phyloP scores from a whole-genome alignment of 306 rosid species.

The Castanopsis chinensis region DNA sequence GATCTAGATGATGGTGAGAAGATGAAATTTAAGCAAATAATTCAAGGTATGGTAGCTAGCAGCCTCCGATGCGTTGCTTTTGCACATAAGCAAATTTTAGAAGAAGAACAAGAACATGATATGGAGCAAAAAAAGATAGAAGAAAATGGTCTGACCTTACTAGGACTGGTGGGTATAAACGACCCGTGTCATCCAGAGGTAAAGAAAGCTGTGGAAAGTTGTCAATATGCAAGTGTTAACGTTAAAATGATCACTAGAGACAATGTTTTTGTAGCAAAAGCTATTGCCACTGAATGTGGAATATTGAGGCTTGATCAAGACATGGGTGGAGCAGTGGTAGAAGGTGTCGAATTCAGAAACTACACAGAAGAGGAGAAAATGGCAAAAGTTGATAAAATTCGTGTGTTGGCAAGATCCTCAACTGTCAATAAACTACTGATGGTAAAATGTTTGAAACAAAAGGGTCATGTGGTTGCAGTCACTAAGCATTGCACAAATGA shows the following conservation, averaged over 20 bases:
- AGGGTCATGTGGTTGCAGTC: conserved; percentile 36
- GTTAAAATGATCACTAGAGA: conserved; percentile 34
- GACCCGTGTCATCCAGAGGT: conserved; percentile 30
- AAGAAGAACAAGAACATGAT: not conserved
- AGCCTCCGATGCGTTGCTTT: conserved; percentile 41
- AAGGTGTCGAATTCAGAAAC: conserved; percentile 31
- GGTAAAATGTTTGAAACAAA: conserved; percentile 38
- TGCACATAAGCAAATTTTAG: conserved; percentile 27
- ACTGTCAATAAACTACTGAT: conserved; percentile 34
- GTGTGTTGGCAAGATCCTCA: conserved; percentile 40
- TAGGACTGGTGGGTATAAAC: conserved; percentile 28
- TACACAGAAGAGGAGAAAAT: conserved; percentile 29
- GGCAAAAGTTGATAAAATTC: conserved; percentile 24
- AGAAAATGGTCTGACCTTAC: conserved; percentile 16
- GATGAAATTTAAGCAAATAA: conserved; percentile 11
- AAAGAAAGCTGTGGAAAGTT: conserved; percentile 27
- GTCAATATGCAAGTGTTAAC: conserved; percentile 17
- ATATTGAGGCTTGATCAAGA: conserved; percentile 13
- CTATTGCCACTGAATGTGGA: conserved; percentile 35
- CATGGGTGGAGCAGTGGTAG: conserved; percentile 13
- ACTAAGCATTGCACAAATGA: conserved; percentile 33
- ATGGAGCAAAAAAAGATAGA: not conserved
- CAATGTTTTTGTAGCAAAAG: conserved; percentile 33
- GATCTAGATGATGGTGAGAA: conserved; percentile 15
- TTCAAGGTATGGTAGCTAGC: conserved; percentile 39